These are phyloP conservation scores for Clonostachys chloroleuca DNA, from an alignment of 2,329 filamentous ascomycete genomes.

Conservation along the genomic window DNA sequence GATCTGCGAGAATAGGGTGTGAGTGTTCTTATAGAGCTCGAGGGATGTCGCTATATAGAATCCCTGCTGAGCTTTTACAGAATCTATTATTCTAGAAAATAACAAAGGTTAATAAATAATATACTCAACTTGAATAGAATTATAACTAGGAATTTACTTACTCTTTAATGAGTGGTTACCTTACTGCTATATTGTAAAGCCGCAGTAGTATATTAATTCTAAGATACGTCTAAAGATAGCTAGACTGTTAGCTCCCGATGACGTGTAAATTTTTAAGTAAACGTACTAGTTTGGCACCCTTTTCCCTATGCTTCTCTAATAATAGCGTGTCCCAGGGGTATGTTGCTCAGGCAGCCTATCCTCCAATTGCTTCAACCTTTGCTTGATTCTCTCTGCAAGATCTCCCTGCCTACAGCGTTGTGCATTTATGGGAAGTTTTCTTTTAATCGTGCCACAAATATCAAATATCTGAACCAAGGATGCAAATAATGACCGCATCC, in stretches of 20 bases:
- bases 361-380: constrained; percentile 43
- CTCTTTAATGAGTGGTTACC: constrained; percentile 49
- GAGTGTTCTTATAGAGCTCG: constrained; percentile 45
- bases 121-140: too few relatives aligned
- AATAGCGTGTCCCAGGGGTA: constrained; percentile 35
- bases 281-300: constrained; percentile 44
- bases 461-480: constrained; percentile 50
- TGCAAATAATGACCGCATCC: constrained; percentile 47
- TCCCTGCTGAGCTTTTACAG: too few relatives aligned
- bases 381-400: constrained; percentile 34
- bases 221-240: constrained; percentile 45
- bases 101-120: too few relatives aligned
- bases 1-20: constrained; percentile 41
- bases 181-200: constrained; percentile 51
- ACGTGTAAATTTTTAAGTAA: background rate
- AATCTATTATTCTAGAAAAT: too few relatives aligned
- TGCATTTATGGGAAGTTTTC: constrained; percentile 40
- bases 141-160: too few relatives aligned
- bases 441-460: constrained; percentile 47
- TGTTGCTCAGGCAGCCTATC: constrained; percentile 39
- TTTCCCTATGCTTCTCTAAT: constrained; percentile 38
- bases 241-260: constrained; percentile 1
- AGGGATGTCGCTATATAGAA: too few relatives aligned
- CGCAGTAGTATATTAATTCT: constrained; percentile 50
- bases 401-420: constrained; percentile 40